Evolutionary conservation across 1,284 basidiomycete genomes (phyloP), one percentile per base, ranked within the genome.

Genomic region (Trichosporon sp.): DNA sequence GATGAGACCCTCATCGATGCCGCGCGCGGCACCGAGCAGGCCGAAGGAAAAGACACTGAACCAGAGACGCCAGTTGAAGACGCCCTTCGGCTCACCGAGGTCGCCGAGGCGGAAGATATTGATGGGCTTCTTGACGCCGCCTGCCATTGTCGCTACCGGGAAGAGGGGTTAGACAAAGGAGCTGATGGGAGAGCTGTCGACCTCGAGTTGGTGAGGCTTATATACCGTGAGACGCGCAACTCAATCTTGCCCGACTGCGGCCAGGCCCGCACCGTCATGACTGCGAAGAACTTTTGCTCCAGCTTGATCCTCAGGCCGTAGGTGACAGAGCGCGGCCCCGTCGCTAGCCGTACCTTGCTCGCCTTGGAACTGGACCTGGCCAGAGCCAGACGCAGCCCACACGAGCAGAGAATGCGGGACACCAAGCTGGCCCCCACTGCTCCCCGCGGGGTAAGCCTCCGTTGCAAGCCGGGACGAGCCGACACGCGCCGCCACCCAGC

Each of bases 91-190:
- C 67, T 68, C 67, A 27, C 67, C 67, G 12, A 68, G 63, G 21
- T 68, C 18, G 63, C 67, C 67, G 29, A 68, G 58, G 58, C 67
- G 67, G 67, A 68, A 68, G 25, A 68, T 25, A 58, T 68, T 68
- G 67, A 68, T 68, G 11, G 67, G 67, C 18, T 68, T 68, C 67
- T 68, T 68, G 64, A 68, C 67, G 13, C 67, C 67, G 32, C 67
- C 67, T 25, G 64, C 67, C 67, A 68, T 68, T 23, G 47, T 51
- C 47, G 47, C 47, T 51, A 18, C 6, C 3, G 23, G 6, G 21
- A n/a, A 23, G 47, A 51, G 47, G 47, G 23, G n/a, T n/a, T 34
- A 11, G 47, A 51, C n/a, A 21, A 21, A 23, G 21, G 47, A 51
- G 47, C 9, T 51, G 23, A 25, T 51, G 21, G 9, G 38, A 51